Base-by-base conservation (phyloP, 176 grass and related monocot species). In the Musa troglodytarum region DNA sequence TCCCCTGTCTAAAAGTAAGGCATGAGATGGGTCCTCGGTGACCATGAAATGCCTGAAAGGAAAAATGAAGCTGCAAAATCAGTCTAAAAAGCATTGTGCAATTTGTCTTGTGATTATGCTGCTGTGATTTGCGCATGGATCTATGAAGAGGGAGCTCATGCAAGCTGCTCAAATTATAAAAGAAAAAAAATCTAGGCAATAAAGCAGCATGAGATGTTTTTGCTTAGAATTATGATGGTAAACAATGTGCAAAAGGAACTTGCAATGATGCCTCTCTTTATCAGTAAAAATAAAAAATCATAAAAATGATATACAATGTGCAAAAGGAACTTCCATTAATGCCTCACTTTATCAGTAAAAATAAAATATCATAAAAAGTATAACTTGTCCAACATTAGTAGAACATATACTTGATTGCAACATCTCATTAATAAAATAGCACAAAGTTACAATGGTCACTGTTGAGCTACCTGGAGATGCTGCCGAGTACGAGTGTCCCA, bases 11-110 rank as follows among this genome's bases (percentile, higher is more conserved):
- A 80, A 96, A 96, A 49, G 88, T 65, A 80, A 96, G 86, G 66
- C 92, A 96, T 2, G 92, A 89, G 55, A 96, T 61, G 54, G 84
- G 74, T 52, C 92, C 92, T 71, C 84, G 87, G 73, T 96, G 92
- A 55, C 92, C 92, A 2, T 90, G 89, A 76, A 96, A 96, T 66
- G 92, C 92, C 92, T 96, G 80, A 52, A 15, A 83, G 51, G 43
- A 70, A 70, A 16, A 61, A 61, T n/a, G 16, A n/a, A 51, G 19
- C 10, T 70, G 11, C 8, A 52, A 20, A 17, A 70, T 70, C 1
- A 21, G 67, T n/a, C 7, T 70, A 43, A 43, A 43, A 43, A 43
- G 34, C 34, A 43, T 43, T 43, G 29, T 43, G 34, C 6, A 51
- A n/a, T 20, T 51, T 9, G 17, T 70, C 68, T 49, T 14, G 15